Conservation (phyloP, 441 rosid genomes). For the Mallotus repandus region DNA sequence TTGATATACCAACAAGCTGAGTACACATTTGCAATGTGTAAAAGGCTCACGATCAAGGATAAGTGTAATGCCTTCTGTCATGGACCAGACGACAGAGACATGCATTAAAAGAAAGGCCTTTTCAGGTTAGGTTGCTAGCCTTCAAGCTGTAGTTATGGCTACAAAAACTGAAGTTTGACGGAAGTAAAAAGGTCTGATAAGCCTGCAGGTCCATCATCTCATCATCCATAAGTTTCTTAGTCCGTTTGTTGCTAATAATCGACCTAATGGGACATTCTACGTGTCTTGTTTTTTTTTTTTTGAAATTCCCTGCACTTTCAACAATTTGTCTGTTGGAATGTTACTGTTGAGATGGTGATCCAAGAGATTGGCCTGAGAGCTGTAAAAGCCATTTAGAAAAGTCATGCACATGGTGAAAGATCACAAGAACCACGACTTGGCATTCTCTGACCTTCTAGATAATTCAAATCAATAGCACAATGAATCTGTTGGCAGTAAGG, state of each 20-base stretch:
- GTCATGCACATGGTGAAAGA: not conserved
- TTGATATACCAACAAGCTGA: too few species aligned
- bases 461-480: not conserved
- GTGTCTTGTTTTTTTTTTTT: conserved; percentile 18
- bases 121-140: conserved; percentile 2
- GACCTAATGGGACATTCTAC: conserved; percentile 4
- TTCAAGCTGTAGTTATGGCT: not conserved
- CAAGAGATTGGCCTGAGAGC: not conserved
- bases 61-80: not conserved
- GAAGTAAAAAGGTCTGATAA: conserved; percentile 1
- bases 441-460: not conserved
- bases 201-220: not conserved
- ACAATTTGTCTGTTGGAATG: conserved; percentile 10
- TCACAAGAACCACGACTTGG: not conserved
- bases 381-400: not conserved
- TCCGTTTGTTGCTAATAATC: conserved; percentile 23
- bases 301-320: not conserved
- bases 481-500: not conserved
- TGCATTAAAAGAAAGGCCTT: conserved; percentile 20
- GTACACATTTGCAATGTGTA: not conserved
- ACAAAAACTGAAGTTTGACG: conserved; percentile 3
- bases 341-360: not conserved
- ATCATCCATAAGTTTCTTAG: not conserved
- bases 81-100: conserved; percentile 23
- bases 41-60: not conserved